Base-by-base conservation (phyloP, 257 asterid species). In the Solanum peruvianum region DNA sequence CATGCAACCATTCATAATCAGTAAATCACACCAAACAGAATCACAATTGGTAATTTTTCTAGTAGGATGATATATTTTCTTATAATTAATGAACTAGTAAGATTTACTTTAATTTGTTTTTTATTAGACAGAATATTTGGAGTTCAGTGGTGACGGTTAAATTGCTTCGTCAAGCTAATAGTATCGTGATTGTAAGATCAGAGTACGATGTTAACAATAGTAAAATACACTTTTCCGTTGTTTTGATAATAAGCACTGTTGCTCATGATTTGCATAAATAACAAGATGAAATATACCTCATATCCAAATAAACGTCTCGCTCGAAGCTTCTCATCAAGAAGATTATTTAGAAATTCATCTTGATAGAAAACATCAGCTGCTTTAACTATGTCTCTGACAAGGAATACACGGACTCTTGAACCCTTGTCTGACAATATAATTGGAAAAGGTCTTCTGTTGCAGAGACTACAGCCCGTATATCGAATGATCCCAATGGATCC, bases 361-460 rank as follows among this genome's bases (percentile, higher is more conserved):
- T 93, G 95, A 47, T 94, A 94, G 87, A 97, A 92, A 78, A 92
- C 89, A 88, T 95, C 98, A 35, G 93, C 93, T 86, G 98, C 98
- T 69, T 37, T 66, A 9, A 97, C 90, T 41, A 97, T 90, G 91
- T 97, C 98, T 91, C 94, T 92, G 83, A 97, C 82, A 67, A 97
- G 95, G 92, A 91, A 94, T 83, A 95, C 96, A 75, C 94, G 98
- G 33, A 97, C 95, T 89, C 96, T 91, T 21, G 94, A 92, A 76
- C 99, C 99, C 86, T 94, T 95, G 62, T 91, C 93, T 33, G 99
- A 97, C 88, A 97, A 88, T 85, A 97, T 93, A 87, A 97, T 45
- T 90, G 91, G 88, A 97, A 92, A 71, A 97, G 97, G 90, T 97
- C 98, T 92, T 97, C 99, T 0, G 98, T 92, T 67, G 99, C 98